Evolutionary conservation across 2,329 filamentous ascomycete genomes (phyloP).

Genomic region (Xylaria sp.): DNA sequence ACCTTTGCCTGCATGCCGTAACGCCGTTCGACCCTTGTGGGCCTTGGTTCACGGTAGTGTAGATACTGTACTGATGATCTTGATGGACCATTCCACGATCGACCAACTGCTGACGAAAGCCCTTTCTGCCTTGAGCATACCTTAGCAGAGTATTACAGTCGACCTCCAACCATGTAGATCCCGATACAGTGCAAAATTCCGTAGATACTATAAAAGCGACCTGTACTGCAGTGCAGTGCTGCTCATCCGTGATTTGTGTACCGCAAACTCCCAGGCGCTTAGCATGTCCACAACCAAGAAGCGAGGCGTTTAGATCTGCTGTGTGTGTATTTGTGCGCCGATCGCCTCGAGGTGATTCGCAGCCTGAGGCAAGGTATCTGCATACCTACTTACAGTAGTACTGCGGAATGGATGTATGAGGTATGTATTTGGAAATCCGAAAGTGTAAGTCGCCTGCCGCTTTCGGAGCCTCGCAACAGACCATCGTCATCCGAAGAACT

Average conservation of each 20-base stretch:
- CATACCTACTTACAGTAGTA: background rate
- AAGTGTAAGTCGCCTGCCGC: slow-evolving; percentile 31
- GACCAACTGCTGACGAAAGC: slow-evolving; percentile 18
- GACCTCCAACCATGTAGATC: too few species aligned
- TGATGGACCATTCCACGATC: background rate
- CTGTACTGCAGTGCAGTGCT: background rate
- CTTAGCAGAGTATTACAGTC: too few species aligned
- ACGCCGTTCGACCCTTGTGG: slow-evolving; percentile 11
- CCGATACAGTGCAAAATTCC: too few species aligned
- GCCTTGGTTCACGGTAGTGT: background rate
- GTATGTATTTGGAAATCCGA: background rate
- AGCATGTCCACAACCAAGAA: slow-evolving; percentile 6
- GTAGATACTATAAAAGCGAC: too few species aligned
- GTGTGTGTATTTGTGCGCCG: background rate
- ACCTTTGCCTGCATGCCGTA: background rate
- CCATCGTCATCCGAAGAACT: slow-evolving; percentile 34
- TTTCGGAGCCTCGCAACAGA: slow-evolving; percentile 43
- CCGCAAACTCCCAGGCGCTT: slow-evolving; percentile 8
- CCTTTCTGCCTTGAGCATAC: slow-evolving; percentile 18
- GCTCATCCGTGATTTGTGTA: background rate
- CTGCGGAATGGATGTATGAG: background rate
- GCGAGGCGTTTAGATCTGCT: background rate
- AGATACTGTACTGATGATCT: background rate
- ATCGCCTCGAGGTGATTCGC: too few species aligned
- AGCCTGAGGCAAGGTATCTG: too few species aligned